phyloP scores from a whole-genome alignment of 179 eudicot genomes.

The Beta macrorhiza region DNA sequence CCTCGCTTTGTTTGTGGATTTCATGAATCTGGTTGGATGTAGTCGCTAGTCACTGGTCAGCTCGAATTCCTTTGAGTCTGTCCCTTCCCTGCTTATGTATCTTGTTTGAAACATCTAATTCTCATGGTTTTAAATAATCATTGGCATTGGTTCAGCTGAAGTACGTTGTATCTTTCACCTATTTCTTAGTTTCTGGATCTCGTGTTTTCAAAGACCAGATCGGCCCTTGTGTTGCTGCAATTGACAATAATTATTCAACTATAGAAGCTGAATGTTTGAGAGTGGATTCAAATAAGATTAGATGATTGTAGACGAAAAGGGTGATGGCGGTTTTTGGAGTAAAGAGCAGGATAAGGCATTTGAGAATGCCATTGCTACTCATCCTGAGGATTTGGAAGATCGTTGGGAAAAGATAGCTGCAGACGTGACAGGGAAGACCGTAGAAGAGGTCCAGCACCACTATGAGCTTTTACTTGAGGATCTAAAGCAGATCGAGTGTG shows the following conservation, averaged over 20 bases:
- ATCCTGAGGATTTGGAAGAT: constrained; percentile 59
- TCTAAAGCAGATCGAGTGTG: constrained; percentile 68
- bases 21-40: constrained; percentile 35
- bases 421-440: constrained; percentile 77
- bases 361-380: constrained; percentile 81
- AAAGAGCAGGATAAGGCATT: constrained; percentile 89
- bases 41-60: constrained; percentile 29
- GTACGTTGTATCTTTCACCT: constrained; percentile 20
- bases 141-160: constrained; percentile 19
- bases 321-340: constrained; percentile 55
- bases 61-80: constrained; percentile 28
- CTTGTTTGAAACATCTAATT: constrained; percentile 29
- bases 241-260: not conserved
- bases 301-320: constrained; percentile 41
- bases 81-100: constrained; percentile 23
- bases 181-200: constrained; percentile 18
- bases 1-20: constrained; percentile 20
- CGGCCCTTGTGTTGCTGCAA: constrained; percentile 11
- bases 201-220: constrained; percentile 3
- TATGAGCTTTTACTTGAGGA: constrained; percentile 82
- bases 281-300: constrained; percentile 25
- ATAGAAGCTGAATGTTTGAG: constrained; percentile 25
- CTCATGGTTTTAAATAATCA: constrained; percentile 21
- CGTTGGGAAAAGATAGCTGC: constrained; percentile 85
- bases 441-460: constrained; percentile 75